phyloP scores from a whole-genome alignment of 2,329 filamentous ascomycete genomes.

The Ascochyta pisi region DNA sequence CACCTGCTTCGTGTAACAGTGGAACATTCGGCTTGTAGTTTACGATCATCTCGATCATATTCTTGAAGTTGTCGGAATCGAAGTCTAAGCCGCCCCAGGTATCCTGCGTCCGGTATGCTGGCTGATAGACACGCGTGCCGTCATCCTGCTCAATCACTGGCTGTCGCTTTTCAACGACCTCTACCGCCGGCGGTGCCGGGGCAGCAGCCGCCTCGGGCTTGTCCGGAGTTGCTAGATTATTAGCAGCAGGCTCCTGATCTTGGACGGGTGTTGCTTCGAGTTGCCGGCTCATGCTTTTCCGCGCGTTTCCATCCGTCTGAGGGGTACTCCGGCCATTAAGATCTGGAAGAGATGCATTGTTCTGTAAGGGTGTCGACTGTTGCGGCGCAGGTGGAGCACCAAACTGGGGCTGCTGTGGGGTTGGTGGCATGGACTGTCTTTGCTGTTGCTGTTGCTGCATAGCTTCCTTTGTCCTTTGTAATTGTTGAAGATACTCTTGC shows the following conservation, averaged over 20 bases:
- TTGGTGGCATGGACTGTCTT: constrained; percentile 44
- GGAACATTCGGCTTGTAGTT: constrained; percentile 78
- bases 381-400: constrained; percentile 42
- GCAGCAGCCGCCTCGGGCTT: constrained; percentile 33
- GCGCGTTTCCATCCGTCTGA: constrained; percentile 45
- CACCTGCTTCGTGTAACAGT: constrained; percentile 76
- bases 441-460: constrained; percentile 43
- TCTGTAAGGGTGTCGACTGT: constrained; percentile 54
- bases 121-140: constrained; percentile 39
- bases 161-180: constrained; percentile 31
- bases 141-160: constrained; percentile 39
- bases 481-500: constrained; percentile 53
- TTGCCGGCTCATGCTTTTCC: constrained; percentile 48
- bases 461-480: constrained; percentile 50
- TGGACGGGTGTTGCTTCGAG: constrained; percentile 48
- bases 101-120: constrained; percentile 35
- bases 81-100: constrained; percentile 48
- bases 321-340: constrained; percentile 57
- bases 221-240: constrained; percentile 38
- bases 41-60: constrained; percentile 72
- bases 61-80: constrained; percentile 67
- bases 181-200: constrained; percentile 26
- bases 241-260: constrained; percentile 33
- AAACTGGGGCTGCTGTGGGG: constrained; percentile 45
- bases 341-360: constrained; percentile 55